Percentiles rank a stretch among this genome's conserved stretches.
Evolutionary conservation across 2,329 filamentous ascomycete genomes (phyloP).

Genomic region (Calonectria honghensis): DNA sequence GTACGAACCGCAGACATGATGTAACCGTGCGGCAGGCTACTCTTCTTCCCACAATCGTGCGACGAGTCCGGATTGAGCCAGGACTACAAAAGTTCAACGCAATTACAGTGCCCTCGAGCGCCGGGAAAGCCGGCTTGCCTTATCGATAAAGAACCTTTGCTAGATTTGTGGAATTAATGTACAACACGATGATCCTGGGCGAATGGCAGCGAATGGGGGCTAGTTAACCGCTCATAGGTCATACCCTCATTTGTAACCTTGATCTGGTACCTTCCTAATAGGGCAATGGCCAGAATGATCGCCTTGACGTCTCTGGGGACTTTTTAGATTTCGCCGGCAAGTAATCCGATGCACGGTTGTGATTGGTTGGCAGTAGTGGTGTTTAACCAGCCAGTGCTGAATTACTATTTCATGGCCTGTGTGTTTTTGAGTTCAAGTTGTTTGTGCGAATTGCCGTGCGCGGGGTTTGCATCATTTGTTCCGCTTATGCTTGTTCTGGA

Average conservation of each 20-base stretch:
- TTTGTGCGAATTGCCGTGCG: neutral
- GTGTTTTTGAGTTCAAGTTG: neutral
- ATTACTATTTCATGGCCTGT: neutral
- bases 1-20: neutral
- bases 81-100: conserved; percentile 6
- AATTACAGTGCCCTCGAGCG: neutral
- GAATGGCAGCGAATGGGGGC: neutral
- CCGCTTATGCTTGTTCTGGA: neutral
- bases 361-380: neutral
- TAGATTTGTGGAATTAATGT: conserved; percentile 15
- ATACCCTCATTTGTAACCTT: conserved; percentile 16
- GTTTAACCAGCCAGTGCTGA: neutral
- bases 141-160: conserved; percentile 17
- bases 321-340: neutral
- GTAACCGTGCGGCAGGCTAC: neutral
- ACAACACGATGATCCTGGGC: neutral
- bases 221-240: neutral
- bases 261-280: conserved; percentile 4
- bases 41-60: neutral
- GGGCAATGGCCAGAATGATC: conserved; percentile 5
- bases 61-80: neutral
- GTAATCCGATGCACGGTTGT: neutral
- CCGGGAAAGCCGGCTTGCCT: conserved; percentile 1
- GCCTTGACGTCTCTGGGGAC: neutral
- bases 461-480: neutral